Evolutionary conservation across 495 filamentous ascomycete species (phyloP), one percentile per base, ranked within the genome.

Genomic region (Tuber brumale): DNA sequence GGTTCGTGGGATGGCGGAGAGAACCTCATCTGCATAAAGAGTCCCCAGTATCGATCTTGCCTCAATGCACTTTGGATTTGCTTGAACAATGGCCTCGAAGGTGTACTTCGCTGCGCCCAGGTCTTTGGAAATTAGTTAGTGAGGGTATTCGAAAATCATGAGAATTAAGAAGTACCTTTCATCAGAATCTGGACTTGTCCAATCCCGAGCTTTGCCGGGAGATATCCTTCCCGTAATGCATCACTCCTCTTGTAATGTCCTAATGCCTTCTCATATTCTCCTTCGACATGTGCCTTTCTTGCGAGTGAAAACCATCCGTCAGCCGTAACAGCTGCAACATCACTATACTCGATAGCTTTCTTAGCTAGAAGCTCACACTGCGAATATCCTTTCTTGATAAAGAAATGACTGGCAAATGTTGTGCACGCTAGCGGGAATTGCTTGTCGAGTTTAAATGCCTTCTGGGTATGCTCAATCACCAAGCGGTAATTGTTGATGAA

Each of bases 261-360:
- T 18, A 86, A 86, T 9, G 95, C 94, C 66, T 88, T 89, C 18
- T 90, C 85, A 35, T 87, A 81, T 72, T 97, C 90, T 37, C 89
- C 88, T 31, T 84, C 84, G 61, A 92, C 92, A 84, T 99, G 95
- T 76, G 92, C 91, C 81, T 96, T 97, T 69, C 94, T 87, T 19
- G 93, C 95, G 21, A 98, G 89, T 6, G 97, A 85, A 84, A 97
- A 98, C 94, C 94, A 97, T 35, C 95, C 95, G 81, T 99, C 95
- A 83, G 94, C 97, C 3, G 94, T 94, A 83, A 98, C 92, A 19
- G 93, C 91, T 84, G 96, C 94, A 77, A 97, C 94, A 82, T 99
- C 95, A 3, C 95, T 97, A 76, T 92, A 89, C 81, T 97, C 92
- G 77, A 98, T 97, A 2, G 96, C 94, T 83, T 95, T 95, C 82